phyloP scores from a whole-genome alignment of 768 basidiomycete species.

The Xerocomellus amylosporus region DNA sequence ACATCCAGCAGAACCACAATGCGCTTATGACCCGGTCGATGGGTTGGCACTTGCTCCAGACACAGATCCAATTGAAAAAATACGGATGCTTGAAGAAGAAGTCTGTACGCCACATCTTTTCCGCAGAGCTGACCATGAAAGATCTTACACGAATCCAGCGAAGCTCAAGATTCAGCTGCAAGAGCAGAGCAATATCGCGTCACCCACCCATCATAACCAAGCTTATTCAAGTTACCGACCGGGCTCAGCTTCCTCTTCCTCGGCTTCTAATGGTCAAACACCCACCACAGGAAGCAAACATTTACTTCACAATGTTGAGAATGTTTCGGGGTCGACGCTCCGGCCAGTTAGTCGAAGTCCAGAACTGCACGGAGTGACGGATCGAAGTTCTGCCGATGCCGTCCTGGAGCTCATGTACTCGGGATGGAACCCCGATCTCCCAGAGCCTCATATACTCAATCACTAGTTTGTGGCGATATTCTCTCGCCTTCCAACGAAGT shows the following conservation, averaged over 20 bases:
- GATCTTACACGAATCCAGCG: constrained; percentile 38
- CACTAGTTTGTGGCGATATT: constrained; percentile 60
- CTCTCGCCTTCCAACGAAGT: constrained; percentile 4
- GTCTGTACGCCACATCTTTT: constrained; percentile 48
- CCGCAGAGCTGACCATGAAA: constrained; percentile 1
- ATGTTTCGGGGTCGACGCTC: constrained; percentile 12
- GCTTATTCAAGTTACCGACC: constrained; percentile 13
- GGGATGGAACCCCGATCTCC: constrained; percentile 85
- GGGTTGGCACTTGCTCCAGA: constrained; percentile 75
- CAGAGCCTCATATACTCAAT: constrained; percentile 66
- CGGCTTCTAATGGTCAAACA: constrained; percentile 14
- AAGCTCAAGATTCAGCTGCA: constrained; percentile 61
- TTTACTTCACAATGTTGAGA: neutral
- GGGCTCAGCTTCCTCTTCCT: constrained; percentile 24
- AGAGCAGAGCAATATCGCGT: constrained; percentile 43
- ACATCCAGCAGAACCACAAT: constrained; percentile 83
- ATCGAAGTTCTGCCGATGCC: constrained; percentile 45
- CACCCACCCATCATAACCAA: constrained; percentile 22
- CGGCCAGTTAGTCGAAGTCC: constrained; percentile 52
- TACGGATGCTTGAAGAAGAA: constrained; percentile 72
- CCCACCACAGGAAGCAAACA: constrained; percentile 5
- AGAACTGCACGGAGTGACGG: constrained; percentile 40
- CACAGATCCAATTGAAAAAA: constrained; percentile 75
- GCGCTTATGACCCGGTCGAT: constrained; percentile 84
- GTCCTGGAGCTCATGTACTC: constrained; percentile 66